These are phyloP conservation scores for Pezicula radicicola DNA, from an alignment of 2,329 filamentous ascomycete species.

Conservation along the genomic window DNA sequence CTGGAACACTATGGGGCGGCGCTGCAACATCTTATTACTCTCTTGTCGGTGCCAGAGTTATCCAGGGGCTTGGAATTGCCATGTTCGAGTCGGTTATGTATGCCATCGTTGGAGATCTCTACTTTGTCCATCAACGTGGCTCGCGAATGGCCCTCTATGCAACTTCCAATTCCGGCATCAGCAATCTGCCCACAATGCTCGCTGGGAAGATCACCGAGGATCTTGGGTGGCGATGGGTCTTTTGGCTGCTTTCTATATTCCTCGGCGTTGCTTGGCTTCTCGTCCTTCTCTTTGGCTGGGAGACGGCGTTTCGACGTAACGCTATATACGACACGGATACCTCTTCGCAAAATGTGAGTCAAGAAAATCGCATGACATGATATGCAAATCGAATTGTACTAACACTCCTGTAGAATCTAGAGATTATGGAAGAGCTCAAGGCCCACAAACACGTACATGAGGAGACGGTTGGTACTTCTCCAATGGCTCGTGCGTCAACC, in stretches of 20 bases:
- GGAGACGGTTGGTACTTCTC: too few species aligned
- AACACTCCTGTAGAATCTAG: not conserved
- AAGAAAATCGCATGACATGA: not conserved
- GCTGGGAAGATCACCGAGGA: conserved; percentile 34
- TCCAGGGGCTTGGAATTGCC: conserved; percentile 8
- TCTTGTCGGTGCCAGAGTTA: conserved; percentile 4
- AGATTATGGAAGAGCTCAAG: not conserved
- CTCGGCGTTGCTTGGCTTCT: conserved; percentile 37
- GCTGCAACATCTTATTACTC: not conserved
- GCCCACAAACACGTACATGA: too few species aligned
- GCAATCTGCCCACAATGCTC: conserved; percentile 33
- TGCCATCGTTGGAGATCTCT: conserved; percentile 35
- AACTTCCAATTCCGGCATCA: conserved; percentile 36
- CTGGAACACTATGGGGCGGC: not conserved
- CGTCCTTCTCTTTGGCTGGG: conserved; percentile 47
- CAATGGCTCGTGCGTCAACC: too few species aligned
- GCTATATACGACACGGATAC: conserved; percentile 5
- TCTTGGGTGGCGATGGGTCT: conserved; percentile 39
- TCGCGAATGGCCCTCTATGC: conserved; percentile 36
- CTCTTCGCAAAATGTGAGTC: conserved; percentile 1
- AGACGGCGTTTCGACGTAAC: conserved; percentile 43
- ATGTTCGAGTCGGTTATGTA: conserved; percentile 22
- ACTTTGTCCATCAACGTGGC: conserved; percentile 39
- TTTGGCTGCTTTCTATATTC: conserved; percentile 44
- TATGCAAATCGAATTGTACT: not conserved